Base-by-base conservation (phyloP, 2,329 filamentous ascomycete genomes). In the Pleomassaria siparia region DNA sequence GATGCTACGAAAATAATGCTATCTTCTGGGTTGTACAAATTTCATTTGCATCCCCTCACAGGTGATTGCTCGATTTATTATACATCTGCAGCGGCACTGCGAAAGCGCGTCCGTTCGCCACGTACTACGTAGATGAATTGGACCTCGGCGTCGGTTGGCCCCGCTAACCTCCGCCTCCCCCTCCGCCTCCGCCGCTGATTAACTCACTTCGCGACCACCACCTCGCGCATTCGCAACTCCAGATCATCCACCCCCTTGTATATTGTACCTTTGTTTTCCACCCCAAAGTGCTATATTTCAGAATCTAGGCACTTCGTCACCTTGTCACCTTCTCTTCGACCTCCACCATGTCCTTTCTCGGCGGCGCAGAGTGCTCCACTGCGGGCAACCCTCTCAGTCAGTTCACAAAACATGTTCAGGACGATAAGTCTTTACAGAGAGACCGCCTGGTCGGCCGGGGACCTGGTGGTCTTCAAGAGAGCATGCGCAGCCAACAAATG, bases 351-450 rank as follows among this genome's bases (percentile, higher is more conserved):
- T 96, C 92, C 46, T 97, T 99, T 73, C 82, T 97, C 64, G 89
- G 90, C 74, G 91, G 92, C 62, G 88, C 92, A 62, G 94, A 97
- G 77, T 99, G 94, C 80, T 97, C 92, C 47, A 95, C 94, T 53
- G 91, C 89, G 56, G 90, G 87, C 66, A 99, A 99, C 73, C 94
- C 95, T 48, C 85, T 99, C 64, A 92, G 89, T 69, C 94, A 97
- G 78, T 95, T 99, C 72, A 90, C 91, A 56, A 99, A 99, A 74
- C 91, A 96, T 73, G 89, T 94, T 47, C 89, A 95, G 68, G 90
- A 95, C 80, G 94, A 99, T 77, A 95, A 91, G 75, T 94, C 89
- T 48, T 78, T 97, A 48, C 94, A 97, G 75, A 82, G 91, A 64
- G 94, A 99, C 72, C 84, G 94, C 50, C 79, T 97, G 52, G 85